Conservation (phyloP, 2,329 filamentous ascomycete species). For the Emmonsiellopsis sp. region DNA sequence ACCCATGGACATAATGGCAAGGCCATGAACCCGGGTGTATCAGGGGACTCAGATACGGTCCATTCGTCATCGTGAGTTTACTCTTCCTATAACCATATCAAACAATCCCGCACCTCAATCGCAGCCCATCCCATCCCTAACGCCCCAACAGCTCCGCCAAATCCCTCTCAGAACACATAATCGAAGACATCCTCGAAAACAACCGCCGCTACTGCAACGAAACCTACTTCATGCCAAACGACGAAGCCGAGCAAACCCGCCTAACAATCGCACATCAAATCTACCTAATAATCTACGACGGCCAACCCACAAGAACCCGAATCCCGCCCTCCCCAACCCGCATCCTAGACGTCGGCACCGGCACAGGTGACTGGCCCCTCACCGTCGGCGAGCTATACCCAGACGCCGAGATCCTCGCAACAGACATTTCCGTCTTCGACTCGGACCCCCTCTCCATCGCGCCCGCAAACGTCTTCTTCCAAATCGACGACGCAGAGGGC, state of each 20-base stretch:
- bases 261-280: constrained; percentile 54
- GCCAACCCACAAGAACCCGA: constrained; percentile 22
- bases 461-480: constrained; percentile 36
- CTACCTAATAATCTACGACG: constrained; percentile 39
- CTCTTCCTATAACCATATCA: neutral
- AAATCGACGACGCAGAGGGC: constrained; percentile 40
- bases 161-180: constrained; percentile 24
- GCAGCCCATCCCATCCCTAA: neutral
- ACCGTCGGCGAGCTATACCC: constrained; percentile 37
- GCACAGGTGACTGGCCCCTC: constrained; percentile 42
- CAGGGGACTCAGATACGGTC: neutral
- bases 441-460: constrained; percentile 24
- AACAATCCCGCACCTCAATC: neutral
- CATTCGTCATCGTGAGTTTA: constrained; percentile 1
- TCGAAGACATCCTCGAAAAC: constrained; percentile 52
- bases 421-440: constrained; percentile 35
- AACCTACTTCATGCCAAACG: constrained; percentile 57
- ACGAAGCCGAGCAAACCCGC: constrained; percentile 55
- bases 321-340: constrained; percentile 20
- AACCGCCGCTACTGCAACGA: constrained; percentile 53
- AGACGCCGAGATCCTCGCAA: constrained; percentile 38
- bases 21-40: neutral
- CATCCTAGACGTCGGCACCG: constrained; percentile 38
- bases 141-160: constrained; percentile 25
- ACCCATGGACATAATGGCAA: neutral